Evolutionary conservation across 2,329 filamentous ascomycete genomes (phyloP), one percentile per base, ranked within the genome.

Genomic region (Camillea tinctor): DNA sequence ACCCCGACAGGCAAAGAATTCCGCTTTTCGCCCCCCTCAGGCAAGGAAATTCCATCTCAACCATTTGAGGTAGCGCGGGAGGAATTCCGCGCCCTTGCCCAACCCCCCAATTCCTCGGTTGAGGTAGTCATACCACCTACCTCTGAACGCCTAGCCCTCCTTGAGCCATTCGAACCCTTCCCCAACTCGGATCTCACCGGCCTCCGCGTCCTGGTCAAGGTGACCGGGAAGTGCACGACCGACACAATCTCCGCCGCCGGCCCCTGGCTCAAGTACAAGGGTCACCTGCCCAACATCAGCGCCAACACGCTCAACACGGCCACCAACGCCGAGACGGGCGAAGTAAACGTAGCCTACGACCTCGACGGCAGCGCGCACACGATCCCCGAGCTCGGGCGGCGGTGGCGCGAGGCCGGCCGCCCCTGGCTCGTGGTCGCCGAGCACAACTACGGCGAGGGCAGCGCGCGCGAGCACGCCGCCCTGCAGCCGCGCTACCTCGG

Each of bases 261-360:
- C 5, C 94, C 94, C 17, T 98, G 94, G 94, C 86, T 99, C 68
- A 98, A 98, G 79, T 99, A 98, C 87, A 98, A 98, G 83, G 95
- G 95, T 64, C 95, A 99, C 77, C 86, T 99, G 64, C 92, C 95
- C 75, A 99, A 99, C 82, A 99, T 99, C 76, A 91, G 89, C 69
- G 92, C 92, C 73, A 99, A 99, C 84, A 99, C 95, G 2, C 87
- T 99, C 66, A 97, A 97, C 78, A 95, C 93, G 57, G 95, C 95
- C 61, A 84, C 93, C 73, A 97, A 97, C 76, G 93, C 91, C 50
- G 92, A 91, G 64, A 99, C 94, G 0, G 90, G 89, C 68, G 93
- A 97, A 77, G 93, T 95, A 65, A 98, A 98, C 76, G 88, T 85
- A 20, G 95, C 94, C 4, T 95, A 96, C 78, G 95, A 99, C 75